These are phyloP conservation scores for Solanum hybrid DNA, from an alignment of 305 asterid species.

Conservation along the genomic window DNA sequence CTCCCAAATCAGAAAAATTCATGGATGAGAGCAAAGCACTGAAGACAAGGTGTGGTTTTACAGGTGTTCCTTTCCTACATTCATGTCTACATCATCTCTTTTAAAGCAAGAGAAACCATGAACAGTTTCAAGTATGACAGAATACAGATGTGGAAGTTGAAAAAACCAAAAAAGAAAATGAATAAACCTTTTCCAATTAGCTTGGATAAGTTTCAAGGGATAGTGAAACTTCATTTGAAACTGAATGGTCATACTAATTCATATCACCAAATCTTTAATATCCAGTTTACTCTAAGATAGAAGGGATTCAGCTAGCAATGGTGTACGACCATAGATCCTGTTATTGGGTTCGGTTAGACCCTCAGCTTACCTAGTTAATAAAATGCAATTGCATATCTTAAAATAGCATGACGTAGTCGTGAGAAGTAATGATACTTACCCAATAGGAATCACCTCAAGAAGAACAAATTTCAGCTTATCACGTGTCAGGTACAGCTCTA, in stretches of 20 bases:
- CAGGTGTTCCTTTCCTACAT: not conserved
- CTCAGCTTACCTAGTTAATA: not conserved
- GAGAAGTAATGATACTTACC: slow-evolving; percentile 40
- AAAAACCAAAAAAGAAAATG: not conserved
- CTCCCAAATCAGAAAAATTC: not conserved
- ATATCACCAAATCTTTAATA: not conserved
- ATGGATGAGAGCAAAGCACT: not conserved
- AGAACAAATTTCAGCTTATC: slow-evolving; percentile 49
- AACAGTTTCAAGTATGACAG: not conserved
- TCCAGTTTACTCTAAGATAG: not conserved
- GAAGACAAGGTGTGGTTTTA: not conserved
- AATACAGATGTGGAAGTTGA: not conserved
- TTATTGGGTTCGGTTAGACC: not conserved
- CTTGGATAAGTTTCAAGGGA: not conserved
- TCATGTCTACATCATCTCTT: not conserved
- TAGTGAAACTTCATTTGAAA: not conserved
- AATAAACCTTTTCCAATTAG: not conserved
- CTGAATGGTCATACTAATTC: not conserved
- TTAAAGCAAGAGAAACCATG: not conserved
- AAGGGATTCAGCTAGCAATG: not conserved
- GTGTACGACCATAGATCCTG: not conserved
- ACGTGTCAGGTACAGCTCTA: slow-evolving; percentile 46
- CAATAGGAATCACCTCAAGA: slow-evolving; percentile 66
- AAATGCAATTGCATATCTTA: not conserved
- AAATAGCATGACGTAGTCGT: not conserved